Base-by-base conservation (phyloP, 495 filamentous ascomycete genomes). In the Entonaema liquescens region DNA sequence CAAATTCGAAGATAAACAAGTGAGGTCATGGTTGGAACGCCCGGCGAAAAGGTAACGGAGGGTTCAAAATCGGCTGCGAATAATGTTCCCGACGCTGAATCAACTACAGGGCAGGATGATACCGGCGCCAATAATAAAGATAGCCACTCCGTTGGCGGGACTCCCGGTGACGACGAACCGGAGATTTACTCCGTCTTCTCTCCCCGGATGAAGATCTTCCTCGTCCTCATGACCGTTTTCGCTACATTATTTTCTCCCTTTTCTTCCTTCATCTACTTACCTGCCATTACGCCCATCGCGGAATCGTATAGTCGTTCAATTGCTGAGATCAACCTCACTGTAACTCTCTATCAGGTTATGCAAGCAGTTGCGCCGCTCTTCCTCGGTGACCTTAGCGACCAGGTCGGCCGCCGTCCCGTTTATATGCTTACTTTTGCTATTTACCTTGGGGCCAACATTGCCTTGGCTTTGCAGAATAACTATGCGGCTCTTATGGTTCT, bases 231-330 rank as follows among this genome's bases (percentile, higher is more conserved):
- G 70, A 85, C 87, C 40, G 86, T 85, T 12, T 82, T 81, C 71
- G 84, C 81, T 33, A 83, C 85, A 12, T 85, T 90, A 71, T 88
- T 89, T 76, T 91, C 89, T 0, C 88, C 89, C 0, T 78, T 90
- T 13, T 88, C 86, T 3, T 85, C 87, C 19, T 89, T 88, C 69
- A 91, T 91, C 55, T 92, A 92, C 76, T 88, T 90, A 67, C 89
- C 89, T 4, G 85, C 88, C 2, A 76, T 92, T 62, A 85, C 82
- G 5, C 78, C 80, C 3, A 62, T 89, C 12, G 77, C 84, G 0
- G 28, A 65, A 1, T 78, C 83, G 36, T 81, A 86, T 40, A 57
- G 83, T 28, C 80, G 85, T 9, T 86, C 86, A 3, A 68, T 78
- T 1, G 79, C 78, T 0, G 72, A 85, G 7, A 84, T 90, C 66